Percentiles rank a stretch among this genome's conserved stretches.
phyloP scores from a whole-genome alignment of 371 early-diverging fungal species.

The Fennellomyces sp. region DNA sequence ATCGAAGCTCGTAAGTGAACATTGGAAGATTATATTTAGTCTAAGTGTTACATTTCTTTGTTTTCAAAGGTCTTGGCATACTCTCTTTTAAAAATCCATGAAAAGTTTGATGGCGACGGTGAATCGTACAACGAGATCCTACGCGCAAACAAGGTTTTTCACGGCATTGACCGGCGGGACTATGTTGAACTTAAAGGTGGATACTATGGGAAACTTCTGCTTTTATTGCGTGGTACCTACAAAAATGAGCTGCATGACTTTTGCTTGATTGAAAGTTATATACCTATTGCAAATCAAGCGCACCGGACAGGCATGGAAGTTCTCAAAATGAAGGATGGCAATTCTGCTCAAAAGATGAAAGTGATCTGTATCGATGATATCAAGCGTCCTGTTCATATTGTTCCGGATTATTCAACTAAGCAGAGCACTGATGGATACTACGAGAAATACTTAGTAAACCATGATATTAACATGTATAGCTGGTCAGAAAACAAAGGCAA shows the following conservation, averaged over 20 bases:
- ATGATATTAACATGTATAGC: neutral
- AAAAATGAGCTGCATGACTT: neutral
- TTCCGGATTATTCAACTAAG: neutral
- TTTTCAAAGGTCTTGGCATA: neutral
- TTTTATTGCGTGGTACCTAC: neutral
- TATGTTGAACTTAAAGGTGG: neutral
- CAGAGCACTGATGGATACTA: neutral
- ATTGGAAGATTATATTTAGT: too few species aligned
- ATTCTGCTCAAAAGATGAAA: too few species aligned
- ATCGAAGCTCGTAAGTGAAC: too few species aligned
- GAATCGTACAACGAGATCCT: neutral
- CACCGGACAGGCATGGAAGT: neutral
- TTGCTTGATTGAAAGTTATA: neutral
- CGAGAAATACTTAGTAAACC: neutral
- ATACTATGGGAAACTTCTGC: neutral
- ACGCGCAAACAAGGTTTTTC: neutral
- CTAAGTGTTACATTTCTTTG: neutral
- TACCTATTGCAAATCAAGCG: neutral
- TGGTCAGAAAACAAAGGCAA: constrained; percentile 1
- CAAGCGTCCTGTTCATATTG: neutral
- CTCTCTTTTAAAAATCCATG: too few species aligned
- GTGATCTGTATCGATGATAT: neutral
- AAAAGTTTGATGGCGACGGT: neutral
- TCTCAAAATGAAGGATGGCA: neutral
- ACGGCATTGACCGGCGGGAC: neutral